Base-by-base conservation (phyloP, 1,139 yeast species). In the Trichomonascaceae sp. region DNA sequence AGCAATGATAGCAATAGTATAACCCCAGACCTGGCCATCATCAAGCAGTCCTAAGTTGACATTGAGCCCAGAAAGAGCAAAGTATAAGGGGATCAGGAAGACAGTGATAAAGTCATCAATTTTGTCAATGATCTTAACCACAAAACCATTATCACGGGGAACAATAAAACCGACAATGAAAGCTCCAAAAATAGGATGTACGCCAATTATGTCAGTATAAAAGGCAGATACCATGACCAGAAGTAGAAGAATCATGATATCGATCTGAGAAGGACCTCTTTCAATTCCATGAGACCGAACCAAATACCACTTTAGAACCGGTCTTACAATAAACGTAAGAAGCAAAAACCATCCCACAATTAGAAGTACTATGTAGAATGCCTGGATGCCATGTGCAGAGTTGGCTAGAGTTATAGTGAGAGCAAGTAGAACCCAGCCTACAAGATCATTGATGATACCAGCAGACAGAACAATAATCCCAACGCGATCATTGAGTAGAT, bases 371-470 rank as follows among this genome's bases (percentile, higher is more conserved):
- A 86, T 84, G 67, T 85, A 87, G 4, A 85, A 80, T 0, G 90
- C 84, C 57, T 79, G 80, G 45, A 85, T 80, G 0, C 87, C 84
- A 48, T 80, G 77, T n/a, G 82, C 78, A 1, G 91, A 75, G 66
- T 84, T 86, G 8, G 91, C 90, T 58, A 87, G 74, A 13, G 91
- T 85, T 50, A 87, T 85, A 52, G 84, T 81, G 58, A 87, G 74
- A 0, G 95, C 95, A 58, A 87, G 76, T 53, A 87, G 71, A 55
- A 86, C 80, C 95, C 95, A 87, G 2, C 95, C 95, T n/a, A 84
- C 68, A 61, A 87, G 78, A 66, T 87, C 95, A 65, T 87, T 87
- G 47, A 83, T 78, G 55, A 86, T 85, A 51, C 95, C 95, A 1
- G 95, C 93, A 2, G 91, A 86, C 53, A 87, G 72, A 13, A 85